Conservation (phyloP, 2,329 filamentous ascomycete genomes). For the Clonostachys byssicola region DNA sequence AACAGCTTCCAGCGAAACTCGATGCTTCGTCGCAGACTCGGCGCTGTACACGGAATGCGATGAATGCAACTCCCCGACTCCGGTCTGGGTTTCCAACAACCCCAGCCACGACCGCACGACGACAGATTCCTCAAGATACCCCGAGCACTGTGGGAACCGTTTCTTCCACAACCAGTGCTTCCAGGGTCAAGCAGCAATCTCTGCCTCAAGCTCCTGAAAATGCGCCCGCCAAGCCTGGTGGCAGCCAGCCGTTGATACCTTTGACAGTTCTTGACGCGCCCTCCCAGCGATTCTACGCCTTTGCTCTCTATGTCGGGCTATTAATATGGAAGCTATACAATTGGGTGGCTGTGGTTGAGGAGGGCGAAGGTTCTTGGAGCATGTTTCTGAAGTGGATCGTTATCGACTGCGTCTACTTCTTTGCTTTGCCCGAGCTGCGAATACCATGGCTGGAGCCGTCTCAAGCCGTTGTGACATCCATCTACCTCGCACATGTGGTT, state of each 20-base stretch:
- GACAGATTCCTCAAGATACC: constrained; percentile 22
- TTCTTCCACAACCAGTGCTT: constrained; percentile 15
- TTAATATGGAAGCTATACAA: constrained; percentile 85
- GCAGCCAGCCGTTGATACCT: constrained; percentile 67
- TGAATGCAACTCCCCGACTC: constrained; percentile 80
- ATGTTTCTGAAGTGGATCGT: constrained; percentile 91
- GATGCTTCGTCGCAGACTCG: too few relatives aligned
- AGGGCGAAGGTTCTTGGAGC: constrained; percentile 83
- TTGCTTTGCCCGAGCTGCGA: constrained; percentile 78
- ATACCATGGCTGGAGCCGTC: constrained; percentile 98
- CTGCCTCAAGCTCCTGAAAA: constrained; percentile 45
- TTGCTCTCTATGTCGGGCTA: constrained; percentile 72
- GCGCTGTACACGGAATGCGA: constrained; percentile 51
- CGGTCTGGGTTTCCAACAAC: constrained; percentile 79
- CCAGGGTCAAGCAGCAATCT: constrained; percentile 19
- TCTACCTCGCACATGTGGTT: constrained; percentile 69
- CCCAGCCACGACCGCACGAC: constrained; percentile 47
- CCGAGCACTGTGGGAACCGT: constrained; percentile 21
- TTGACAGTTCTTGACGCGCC: constrained; percentile 81
- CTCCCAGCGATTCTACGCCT: constrained; percentile 82
- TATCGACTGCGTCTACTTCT: constrained; percentile 83
- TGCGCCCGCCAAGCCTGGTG: constrained; percentile 14
- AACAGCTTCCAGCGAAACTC: neutral
- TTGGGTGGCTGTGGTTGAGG: constrained; percentile 72
- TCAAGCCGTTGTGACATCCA: constrained; percentile 63